Base-by-base conservation (phyloP, 495 filamentous ascomycete species). In the Chaetomidium leptoderma region DNA sequence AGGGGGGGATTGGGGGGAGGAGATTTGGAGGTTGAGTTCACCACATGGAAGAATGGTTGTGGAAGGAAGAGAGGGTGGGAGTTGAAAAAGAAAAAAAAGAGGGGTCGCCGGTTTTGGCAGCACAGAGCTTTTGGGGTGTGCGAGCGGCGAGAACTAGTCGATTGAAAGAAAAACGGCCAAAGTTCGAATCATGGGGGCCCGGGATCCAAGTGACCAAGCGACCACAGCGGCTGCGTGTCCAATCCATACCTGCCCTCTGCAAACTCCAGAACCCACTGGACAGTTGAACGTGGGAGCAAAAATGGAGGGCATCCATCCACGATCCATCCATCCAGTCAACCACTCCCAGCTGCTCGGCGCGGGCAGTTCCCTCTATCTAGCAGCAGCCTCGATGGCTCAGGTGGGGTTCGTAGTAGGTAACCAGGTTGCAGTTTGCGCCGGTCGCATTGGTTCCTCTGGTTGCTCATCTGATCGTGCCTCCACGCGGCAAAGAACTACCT, bases 31-130 rank as follows among this genome's bases (percentile, higher is more conserved):
- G 49, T 46, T 47, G 40, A 50, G 29, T 37, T 53, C n/a, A 59
- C 56, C 56, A 40, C 47, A 53, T 58, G 30, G 49, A 21, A 32
- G 45, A 36, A 24, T 45, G 17, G 35, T 35, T 42, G 47, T 53
- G 54, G 59, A 58, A 58, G 36, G 60, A 59, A 58, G 49, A 47
- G 52, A 44, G 30, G 33, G 57, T 14, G 61, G n/a, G 47, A 54
- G 51, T 46, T 63, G 57, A 54, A 63, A 61, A 59, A 61, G 58
- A 58, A 62, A 56, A 57, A 58, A 63, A 58, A 63, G 64, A 65
- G 64, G 68, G 67, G 52, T 46, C 47, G 17, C 40, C 32, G n/a
- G 52, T 29, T 33, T 51, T 58, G 61, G 62, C 40, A 52, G 57
- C 29, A 48, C 30, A 45, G 35, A 59, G 51, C 26, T 32, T 51